These are phyloP conservation scores for Mimosa pudica DNA, from an alignment of 306 rosid species.

Conservation along the genomic window DNA sequence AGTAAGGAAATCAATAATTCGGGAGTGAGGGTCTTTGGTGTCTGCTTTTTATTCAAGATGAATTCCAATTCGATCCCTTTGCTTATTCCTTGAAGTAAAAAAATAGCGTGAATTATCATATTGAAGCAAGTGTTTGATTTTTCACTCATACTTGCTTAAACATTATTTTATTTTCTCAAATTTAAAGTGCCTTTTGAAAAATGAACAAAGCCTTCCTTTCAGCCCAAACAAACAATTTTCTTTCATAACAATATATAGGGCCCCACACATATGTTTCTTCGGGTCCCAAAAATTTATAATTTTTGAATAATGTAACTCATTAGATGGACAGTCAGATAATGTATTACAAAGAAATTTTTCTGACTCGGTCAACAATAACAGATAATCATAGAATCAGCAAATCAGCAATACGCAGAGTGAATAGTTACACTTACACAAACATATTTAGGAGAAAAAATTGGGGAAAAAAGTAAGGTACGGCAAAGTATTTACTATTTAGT, in stretches of 20 bases:
- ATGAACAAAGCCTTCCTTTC: not conserved
- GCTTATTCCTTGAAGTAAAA: not conserved
- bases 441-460: too few species aligned
- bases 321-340: not conserved
- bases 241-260: not conserved
- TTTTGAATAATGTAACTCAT: not conserved
- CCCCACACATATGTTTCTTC: not conserved
- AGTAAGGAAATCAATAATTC: too few species aligned
- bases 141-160: not conserved
- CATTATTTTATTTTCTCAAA: not conserved
- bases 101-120: not conserved
- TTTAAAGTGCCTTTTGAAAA: not conserved
- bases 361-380: not conserved
- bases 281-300: not conserved
- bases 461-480: too few species aligned
- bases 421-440: not conserved
- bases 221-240: not conserved
- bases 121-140: not conserved
- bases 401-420: not conserved
- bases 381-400: not conserved
- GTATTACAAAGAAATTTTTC: not conserved
- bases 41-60: not conserved
- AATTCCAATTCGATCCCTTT: not conserved
- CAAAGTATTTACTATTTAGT: constrained; percentile 23
- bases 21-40: not conserved